Percentiles rank a stretch among this genome's conserved stretches.
Conservation (phyloP, 371 early-diverging fungal species). For the Syncephalis fuscata region DNA sequence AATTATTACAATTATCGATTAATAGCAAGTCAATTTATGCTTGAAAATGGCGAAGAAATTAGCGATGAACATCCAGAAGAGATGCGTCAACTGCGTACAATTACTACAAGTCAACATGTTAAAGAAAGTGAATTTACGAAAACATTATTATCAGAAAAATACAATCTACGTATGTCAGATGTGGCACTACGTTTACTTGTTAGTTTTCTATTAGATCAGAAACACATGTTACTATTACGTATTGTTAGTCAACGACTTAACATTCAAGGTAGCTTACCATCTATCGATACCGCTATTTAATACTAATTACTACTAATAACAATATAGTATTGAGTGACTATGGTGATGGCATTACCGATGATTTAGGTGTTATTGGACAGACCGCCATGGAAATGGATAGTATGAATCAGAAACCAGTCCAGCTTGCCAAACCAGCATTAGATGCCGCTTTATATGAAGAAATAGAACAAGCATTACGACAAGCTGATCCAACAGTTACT, state of each 20-base stretch:
- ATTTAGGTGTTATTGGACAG: slow-evolving; percentile 52
- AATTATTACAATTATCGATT: background rate
- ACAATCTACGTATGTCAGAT: slow-evolving; percentile 71
- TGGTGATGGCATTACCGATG: too few species aligned
- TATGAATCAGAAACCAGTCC: slow-evolving; percentile 54
- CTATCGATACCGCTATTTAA: too few species aligned
- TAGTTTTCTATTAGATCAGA: slow-evolving; percentile 85
- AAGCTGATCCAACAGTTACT: slow-evolving; percentile 9
- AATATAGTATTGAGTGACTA: too few species aligned
- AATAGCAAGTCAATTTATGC: slow-evolving; percentile 62
- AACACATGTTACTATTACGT: slow-evolving; percentile 68
- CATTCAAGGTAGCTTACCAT: slow-evolving; percentile 41
- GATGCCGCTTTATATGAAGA: slow-evolving; percentile 23
- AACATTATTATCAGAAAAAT: slow-evolving; percentile 73
- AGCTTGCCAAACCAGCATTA: slow-evolving; percentile 37
- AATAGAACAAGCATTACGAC: slow-evolving; percentile 21
- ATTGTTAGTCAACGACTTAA: slow-evolving; percentile 90
- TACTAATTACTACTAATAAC: too few species aligned
- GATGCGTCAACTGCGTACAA: slow-evolving; percentile 34
- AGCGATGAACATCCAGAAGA: slow-evolving; percentile 51
- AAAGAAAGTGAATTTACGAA: slow-evolving; percentile 66
- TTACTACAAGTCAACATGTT: slow-evolving; percentile 59
- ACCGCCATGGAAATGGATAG: too few species aligned
- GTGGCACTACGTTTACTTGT: slow-evolving; percentile 89
- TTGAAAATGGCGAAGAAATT: slow-evolving; percentile 58